phyloP scores from a whole-genome alignment of 306 rosid genomes.

The Castanea sativa region DNA sequence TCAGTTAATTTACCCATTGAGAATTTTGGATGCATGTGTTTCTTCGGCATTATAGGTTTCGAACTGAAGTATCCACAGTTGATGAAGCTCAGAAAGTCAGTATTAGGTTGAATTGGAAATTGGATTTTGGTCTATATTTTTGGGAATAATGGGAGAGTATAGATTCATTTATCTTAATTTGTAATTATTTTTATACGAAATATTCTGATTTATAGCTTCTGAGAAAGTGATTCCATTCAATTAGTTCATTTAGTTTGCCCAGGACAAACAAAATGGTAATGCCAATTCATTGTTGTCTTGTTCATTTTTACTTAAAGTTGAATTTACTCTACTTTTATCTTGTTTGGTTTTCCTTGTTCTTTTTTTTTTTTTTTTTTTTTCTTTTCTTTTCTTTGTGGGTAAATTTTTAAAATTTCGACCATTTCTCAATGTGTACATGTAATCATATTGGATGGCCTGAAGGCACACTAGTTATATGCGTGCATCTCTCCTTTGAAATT shows the following conservation, averaged over 20 bases:
- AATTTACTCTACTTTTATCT: not conserved
- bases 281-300: constrained; percentile 33
- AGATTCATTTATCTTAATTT: constrained; percentile 3
- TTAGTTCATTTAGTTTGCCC: constrained; percentile 18
- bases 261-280: constrained; percentile 27
- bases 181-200: constrained; percentile 8
- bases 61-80: not conserved
- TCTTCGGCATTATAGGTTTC: not conserved
- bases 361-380: too few relatives aligned
- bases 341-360: not conserved
- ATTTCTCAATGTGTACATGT: too few relatives aligned
- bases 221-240: constrained; percentile 9
- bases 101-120: not conserved
- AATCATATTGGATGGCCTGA: too few relatives aligned
- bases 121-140: constrained; percentile 12
- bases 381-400: too few relatives aligned
- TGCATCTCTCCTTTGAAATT: too few relatives aligned
- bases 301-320: constrained; percentile 19
- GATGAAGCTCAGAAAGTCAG: not conserved
- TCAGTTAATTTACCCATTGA: not conserved
- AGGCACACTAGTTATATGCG: too few relatives aligned
- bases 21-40: constrained; percentile 5
- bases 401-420: too few relatives aligned
- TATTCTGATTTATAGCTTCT: constrained; percentile 2
- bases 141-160: constrained; percentile 20